phyloP scores from a whole-genome alignment of 495 filamentous ascomycete species.

The Podospora pseudoanserina region DNA sequence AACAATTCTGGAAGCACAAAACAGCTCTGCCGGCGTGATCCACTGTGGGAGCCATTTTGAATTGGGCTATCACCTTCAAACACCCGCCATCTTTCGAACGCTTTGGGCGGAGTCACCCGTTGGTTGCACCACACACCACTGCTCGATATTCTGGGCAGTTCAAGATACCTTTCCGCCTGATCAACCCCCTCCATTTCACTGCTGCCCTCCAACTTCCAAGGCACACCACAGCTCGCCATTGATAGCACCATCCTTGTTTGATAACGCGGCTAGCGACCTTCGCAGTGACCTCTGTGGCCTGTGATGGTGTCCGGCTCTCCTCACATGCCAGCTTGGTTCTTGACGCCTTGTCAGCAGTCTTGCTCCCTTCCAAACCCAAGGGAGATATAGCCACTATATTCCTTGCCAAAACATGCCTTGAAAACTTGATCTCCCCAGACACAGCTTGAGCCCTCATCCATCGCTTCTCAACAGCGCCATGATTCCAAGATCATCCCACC shows the following conservation, averaged over 20 bases:
- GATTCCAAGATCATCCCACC: neutral
- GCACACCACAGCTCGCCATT: slow-evolving; percentile 8
- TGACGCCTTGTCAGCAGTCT: neutral
- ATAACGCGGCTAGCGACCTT: neutral
- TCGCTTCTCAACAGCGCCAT: slow-evolving; percentile 10
- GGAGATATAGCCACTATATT: too few relatives aligned
- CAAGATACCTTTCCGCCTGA: neutral
- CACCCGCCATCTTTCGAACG: neutral
- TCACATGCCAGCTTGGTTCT: neutral
- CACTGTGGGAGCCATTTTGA: neutral
- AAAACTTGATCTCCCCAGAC: neutral
- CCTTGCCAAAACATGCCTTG: too few relatives aligned
- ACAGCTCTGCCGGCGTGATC: neutral
- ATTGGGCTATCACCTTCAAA: neutral
- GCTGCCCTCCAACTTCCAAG: neutral
- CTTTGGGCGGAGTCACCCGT: neutral
- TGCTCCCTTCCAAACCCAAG: neutral
- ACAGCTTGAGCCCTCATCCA: neutral
- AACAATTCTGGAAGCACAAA: neutral
- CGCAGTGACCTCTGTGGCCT: neutral
- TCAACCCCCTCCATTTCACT: neutral
- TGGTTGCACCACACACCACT: neutral
- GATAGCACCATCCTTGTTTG: neutral
- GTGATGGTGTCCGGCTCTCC: neutral
- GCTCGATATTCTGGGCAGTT: neutral